phyloP scores from a whole-genome alignment of 352 stramenopile genomes.

The Hyaloperonospora brassicae region DNA sequence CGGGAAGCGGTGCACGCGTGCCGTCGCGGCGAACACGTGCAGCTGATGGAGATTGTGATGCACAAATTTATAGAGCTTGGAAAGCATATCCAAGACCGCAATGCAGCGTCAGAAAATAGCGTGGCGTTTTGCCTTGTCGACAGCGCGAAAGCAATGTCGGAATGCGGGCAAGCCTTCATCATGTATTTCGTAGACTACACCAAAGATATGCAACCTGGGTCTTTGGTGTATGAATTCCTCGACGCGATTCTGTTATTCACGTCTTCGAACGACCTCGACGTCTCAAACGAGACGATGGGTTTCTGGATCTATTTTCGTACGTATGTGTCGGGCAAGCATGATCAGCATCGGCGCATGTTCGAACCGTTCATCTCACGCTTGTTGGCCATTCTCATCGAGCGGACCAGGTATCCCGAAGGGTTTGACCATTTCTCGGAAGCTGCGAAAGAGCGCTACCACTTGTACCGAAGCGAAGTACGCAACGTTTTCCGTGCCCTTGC shows the following conservation, averaged over 20 bases:
- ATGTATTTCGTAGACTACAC: conserved; percentile 76
- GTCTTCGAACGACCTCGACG: conserved; percentile 46
- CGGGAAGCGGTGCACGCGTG: conserved; percentile 63
- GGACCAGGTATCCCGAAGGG: conserved; percentile 51
- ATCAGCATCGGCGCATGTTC: conserved; percentile 57
- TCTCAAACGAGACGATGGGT: conserved; percentile 74
- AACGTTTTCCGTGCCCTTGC: conserved; percentile 67
- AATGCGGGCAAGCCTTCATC: conserved; percentile 73
- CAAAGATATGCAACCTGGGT: conserved; percentile 43
- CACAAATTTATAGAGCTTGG: conserved; percentile 66
- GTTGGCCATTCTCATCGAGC: conserved; percentile 58
- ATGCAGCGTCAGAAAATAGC: conserved; percentile 20
- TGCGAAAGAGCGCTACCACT: conserved; percentile 52
- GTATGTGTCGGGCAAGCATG: conserved; percentile 73
- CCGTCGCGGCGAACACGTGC: conserved; percentile 44
- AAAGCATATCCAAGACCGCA: conserved; percentile 41
- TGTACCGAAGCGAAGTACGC: conserved; percentile 68
- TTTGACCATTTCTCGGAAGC: conserved; percentile 43
- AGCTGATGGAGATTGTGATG: conserved; percentile 75
- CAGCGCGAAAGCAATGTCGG: conserved; percentile 49
- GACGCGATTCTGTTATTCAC: conserved; percentile 66
- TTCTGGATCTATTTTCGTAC: conserved; percentile 76
- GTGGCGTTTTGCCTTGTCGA: conserved; percentile 40
- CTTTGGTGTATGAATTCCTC: conserved; percentile 71
- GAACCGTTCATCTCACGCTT: conserved; percentile 66